A percentile compares a stretch with the other conserved stretches of the same genome.
Evolutionary conservation across 2,329 filamentous ascomycete species (phyloP).

Genomic region (Arthrobotrys megalospora): DNA sequence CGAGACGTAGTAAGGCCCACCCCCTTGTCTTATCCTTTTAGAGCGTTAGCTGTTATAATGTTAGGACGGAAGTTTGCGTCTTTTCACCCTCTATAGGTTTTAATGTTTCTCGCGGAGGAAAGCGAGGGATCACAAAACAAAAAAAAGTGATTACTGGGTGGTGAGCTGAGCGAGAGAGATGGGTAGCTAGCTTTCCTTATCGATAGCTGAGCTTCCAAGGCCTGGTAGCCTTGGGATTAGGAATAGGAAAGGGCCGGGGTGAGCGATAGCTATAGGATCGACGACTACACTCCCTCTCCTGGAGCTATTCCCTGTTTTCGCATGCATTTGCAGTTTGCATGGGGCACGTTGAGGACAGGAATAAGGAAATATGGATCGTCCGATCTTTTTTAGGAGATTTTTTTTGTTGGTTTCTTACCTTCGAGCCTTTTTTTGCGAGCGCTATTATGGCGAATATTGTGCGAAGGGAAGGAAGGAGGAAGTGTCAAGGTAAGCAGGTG

Average conservation of each 20-base stretch:
- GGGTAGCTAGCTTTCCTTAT: constrained; percentile 26
- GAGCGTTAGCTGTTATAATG: background rate
- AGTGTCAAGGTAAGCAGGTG: constrained; percentile 30
- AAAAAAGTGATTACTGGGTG: background rate
- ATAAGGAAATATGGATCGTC: constrained; percentile 60
- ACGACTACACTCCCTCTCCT: constrained; percentile 43
- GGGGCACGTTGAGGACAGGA: constrained; percentile 35
- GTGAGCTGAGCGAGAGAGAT: background rate
- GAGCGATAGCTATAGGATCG: constrained; percentile 46
- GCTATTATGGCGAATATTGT: constrained; percentile 12
- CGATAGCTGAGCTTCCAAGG: constrained; percentile 37
- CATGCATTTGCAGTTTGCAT: constrained; percentile 41
- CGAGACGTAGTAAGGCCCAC: constrained; percentile 53
- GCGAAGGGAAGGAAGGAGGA: background rate
- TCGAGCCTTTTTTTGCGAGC: background rate
- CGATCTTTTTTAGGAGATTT: constrained; percentile 61
- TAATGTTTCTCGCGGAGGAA: constrained; percentile 19
- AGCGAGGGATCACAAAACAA: background rate
- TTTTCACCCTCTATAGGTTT: background rate
- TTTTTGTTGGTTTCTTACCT: background rate
- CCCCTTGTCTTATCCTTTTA: constrained; percentile 15
- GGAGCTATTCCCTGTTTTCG: constrained; percentile 14
- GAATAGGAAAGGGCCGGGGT: constrained; percentile 26
- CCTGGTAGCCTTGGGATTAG: constrained; percentile 3
- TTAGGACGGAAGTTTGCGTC: constrained; percentile 11